Base-by-base conservation (phyloP, 805 yeast genomes). In the Teunomyces atbi region DNA sequence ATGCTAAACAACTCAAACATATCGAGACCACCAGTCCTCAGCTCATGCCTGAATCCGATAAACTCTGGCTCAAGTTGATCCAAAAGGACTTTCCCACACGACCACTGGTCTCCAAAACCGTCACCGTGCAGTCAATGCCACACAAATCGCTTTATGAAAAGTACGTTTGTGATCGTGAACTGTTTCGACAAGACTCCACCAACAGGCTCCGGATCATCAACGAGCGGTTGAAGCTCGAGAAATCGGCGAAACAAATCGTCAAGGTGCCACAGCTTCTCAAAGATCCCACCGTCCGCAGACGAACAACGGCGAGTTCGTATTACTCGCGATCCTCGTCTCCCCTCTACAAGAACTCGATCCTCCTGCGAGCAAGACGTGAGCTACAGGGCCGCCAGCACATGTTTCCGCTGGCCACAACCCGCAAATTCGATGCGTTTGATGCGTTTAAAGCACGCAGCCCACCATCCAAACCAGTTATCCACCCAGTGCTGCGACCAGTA, bases 11-110 rank as follows among this genome's bases (percentile, higher is more conserved):
- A 41, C 60, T 79, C 13, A 59, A 59, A 29, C 46, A 52, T 6
- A 63, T 78, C 0, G 83, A 79, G 55, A 47, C 46, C 1, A 60
- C 54, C 39, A 74, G 79, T 36, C 76, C 78, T 4, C 76, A 66
- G 19, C 53, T 79, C 1, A 58, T 57, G 5, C 69, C 73, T 1
- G 58, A 66, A 35, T 62, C 76, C 3, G 82, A 78, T 49, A 64
- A 61, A 5, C 51, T 79, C 28, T 79, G 84, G 84, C 57, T 55
- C 33, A 45, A 48, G n/a, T 57, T 79, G 18, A 60, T 79, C 1
- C 61, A 62, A 33, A 67, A 73, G 45, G 83, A 78, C 54, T 79
- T 79, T 50, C 69, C 76, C 2, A 71, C 70, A 41, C 56, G 81
- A 29, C 79, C 81, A 5, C 28, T 32, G 11, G 41, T 42, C 11